Conservation (phyloP, 768 basidiomycete genomes). For the Exsudoporus frostii region DNA sequence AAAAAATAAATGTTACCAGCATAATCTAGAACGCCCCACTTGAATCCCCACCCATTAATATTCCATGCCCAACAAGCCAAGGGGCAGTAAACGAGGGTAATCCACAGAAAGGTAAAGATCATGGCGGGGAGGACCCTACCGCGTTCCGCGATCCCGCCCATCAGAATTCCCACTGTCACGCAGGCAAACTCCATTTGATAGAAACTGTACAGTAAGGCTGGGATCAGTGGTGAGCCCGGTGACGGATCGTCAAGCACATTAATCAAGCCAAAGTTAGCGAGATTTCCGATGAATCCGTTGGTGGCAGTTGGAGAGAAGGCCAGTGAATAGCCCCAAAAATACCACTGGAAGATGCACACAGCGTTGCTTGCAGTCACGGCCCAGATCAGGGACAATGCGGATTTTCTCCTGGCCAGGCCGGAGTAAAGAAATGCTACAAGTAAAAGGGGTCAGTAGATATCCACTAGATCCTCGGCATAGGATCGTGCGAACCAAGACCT, state of each 20-base stretch:
- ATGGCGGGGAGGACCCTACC: constrained; percentile 80
- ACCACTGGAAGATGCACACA: constrained; percentile 79
- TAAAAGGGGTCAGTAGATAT: background rate
- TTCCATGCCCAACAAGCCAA: constrained; percentile 87
- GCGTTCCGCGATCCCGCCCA: constrained; percentile 84
- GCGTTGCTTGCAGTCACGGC: constrained; percentile 70
- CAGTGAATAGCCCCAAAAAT: constrained; percentile 78
- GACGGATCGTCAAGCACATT: constrained; percentile 70
- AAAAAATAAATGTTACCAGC: constrained; percentile 51
- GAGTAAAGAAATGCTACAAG: constrained; percentile 67
- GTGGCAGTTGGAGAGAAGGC: constrained; percentile 78
- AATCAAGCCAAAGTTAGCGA: constrained; percentile 73
- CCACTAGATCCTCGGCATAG: background rate
- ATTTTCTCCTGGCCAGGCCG: constrained; percentile 67
- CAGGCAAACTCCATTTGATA: constrained; percentile 88
- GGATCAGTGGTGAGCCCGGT: constrained; percentile 77
- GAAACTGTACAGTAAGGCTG: constrained; percentile 78
- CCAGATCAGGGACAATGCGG: constrained; percentile 72
- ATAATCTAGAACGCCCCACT: constrained; percentile 84
- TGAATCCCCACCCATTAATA: constrained; percentile 77
- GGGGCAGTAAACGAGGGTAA: constrained; percentile 85
- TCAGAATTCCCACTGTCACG: constrained; percentile 72
- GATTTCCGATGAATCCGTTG: constrained; percentile 76
- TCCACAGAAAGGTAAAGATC: constrained; percentile 80
- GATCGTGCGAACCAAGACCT: constrained; percentile 51